phyloP scores from a whole-genome alignment of 768 basidiomycete species.

The Rhodotorula diobovata region DNA sequence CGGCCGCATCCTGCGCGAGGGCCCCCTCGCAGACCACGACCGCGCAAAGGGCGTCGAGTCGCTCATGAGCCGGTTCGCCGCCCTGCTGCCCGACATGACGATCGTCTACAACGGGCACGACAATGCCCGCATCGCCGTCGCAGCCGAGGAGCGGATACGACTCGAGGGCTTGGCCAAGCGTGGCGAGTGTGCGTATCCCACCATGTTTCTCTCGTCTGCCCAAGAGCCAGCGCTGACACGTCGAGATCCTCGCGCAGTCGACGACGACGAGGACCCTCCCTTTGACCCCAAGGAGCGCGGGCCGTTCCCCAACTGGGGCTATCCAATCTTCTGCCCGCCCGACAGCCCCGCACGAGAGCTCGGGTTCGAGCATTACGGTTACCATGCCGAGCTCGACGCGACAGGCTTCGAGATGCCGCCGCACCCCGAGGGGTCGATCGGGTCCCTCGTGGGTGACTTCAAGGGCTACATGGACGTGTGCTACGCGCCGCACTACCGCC shows the following conservation, averaged over 20 bases:
- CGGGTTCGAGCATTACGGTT: conserved; percentile 41
- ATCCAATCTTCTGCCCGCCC: conserved; percentile 40
- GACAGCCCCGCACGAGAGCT: conserved; percentile 37
- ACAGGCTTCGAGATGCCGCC: conserved; percentile 38
- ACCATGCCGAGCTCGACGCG: conserved; percentile 19
- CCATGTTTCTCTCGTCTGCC: no score
- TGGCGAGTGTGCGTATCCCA: conserved; percentile 41
- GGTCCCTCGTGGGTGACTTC: conserved; percentile 37
- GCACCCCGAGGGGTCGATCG: conserved; percentile 21
- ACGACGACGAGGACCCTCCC: conserved; percentile 31
- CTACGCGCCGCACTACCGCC: conserved; percentile 43
- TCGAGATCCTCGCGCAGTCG: not conserved
- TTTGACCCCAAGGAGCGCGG: conserved; percentile 32
- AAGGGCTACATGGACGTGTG: conserved; percentile 42
- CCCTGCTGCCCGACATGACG: conserved; percentile 41
- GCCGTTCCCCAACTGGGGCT: conserved; percentile 40
- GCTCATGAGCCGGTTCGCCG: conserved; percentile 37
- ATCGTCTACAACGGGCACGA: conserved; percentile 44
- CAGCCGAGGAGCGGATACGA: conserved; percentile 39
- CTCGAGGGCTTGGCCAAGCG: conserved; percentile 34
- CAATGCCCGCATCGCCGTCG: conserved; percentile 34
- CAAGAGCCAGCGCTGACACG: not conserved
- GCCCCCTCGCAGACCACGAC: conserved; percentile 41
- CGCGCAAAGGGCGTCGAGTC: conserved; percentile 40
- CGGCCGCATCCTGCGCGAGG: conserved; percentile 33